phyloP scores from a whole-genome alignment of 257 asterid species.

The Solanum sejunctum region DNA sequence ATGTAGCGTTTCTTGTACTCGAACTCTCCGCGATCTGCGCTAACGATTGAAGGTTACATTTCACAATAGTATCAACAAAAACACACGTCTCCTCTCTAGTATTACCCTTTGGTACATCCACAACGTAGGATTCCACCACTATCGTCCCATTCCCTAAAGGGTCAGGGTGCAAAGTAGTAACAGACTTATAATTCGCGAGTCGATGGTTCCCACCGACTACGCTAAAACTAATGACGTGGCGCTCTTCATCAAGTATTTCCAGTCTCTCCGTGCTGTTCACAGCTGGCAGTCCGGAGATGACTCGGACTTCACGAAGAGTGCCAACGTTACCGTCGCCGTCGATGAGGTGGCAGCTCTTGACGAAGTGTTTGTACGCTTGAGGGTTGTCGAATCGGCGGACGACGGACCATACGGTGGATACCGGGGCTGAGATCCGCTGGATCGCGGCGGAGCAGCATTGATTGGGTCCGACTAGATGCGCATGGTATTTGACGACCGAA shows the following conservation, averaged over 20 bases:
- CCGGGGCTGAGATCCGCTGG: constrained; percentile 3
- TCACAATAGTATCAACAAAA: constrained; percentile 7
- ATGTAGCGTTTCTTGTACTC: background rate
- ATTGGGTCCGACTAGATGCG: background rate
- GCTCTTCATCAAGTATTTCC: constrained; percentile 4
- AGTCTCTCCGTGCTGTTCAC: constrained; percentile 5
- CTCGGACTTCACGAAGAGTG: background rate
- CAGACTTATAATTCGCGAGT: background rate
- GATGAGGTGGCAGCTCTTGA: constrained; percentile 2
- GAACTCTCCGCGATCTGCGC: background rate
- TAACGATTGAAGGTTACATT: constrained; percentile 4
- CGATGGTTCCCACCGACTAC: constrained; percentile 9
- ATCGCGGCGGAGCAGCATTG: constrained; percentile 5
- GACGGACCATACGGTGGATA: constrained; percentile 3
- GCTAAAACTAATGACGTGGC: constrained; percentile 3
- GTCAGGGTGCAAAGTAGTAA: background rate
- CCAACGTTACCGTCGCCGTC: constrained; percentile 1
- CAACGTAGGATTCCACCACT: constrained; percentile 1
- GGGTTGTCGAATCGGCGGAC: constrained; percentile 9
- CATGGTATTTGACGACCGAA: constrained; percentile 1
- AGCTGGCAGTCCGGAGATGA: constrained; percentile 5
- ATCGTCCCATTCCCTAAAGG: background rate
- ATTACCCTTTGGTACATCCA: constrained; percentile 2
- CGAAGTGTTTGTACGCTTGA: constrained; percentile 6
- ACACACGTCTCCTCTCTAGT: background rate